Conservation (phyloP, 2,329 filamentous ascomycete genomes). For the Fusarium sambucinum region DNA sequence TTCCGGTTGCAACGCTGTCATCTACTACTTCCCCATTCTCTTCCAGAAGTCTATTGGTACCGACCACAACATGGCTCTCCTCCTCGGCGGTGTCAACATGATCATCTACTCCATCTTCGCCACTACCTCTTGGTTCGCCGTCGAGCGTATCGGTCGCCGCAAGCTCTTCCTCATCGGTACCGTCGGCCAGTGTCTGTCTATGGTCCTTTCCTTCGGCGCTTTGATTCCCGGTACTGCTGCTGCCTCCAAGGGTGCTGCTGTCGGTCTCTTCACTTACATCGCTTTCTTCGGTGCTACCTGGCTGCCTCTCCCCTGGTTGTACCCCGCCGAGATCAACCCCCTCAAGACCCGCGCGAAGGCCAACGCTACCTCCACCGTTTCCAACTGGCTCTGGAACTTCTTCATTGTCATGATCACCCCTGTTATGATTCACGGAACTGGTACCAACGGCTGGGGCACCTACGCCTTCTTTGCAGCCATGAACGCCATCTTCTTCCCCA, state of each 20-base stretch:
- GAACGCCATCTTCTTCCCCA: constrained; percentile 62
- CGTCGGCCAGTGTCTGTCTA: constrained; percentile 63
- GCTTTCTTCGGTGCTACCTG: constrained; percentile 75
- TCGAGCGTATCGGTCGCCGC: constrained; percentile 61
- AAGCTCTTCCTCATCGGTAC: constrained; percentile 61
- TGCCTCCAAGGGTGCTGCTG: constrained; percentile 72
- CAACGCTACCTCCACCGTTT: constrained; percentile 68
- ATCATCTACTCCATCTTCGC: constrained; percentile 70
- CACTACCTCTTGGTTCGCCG: constrained; percentile 66
- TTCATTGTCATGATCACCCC: constrained; percentile 80
- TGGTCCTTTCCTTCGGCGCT: constrained; percentile 71
- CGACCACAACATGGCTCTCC: constrained; percentile 59
- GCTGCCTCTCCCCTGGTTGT: constrained; percentile 71
- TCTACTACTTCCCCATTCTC: constrained; percentile 72
- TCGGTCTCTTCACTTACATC: constrained; percentile 77
- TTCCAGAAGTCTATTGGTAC: constrained; percentile 54
- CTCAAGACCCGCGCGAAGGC: constrained; percentile 67
- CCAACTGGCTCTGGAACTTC: constrained; percentile 77
- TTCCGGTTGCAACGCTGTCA: constrained; percentile 69
- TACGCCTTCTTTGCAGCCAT: constrained; percentile 66
- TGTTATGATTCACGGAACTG: constrained; percentile 71
- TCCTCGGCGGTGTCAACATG: constrained; percentile 64
- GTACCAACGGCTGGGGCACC: constrained; percentile 63
- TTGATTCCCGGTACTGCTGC: constrained; percentile 72
- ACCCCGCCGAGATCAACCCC: constrained; percentile 72